Percentiles rank a stretch among this genome's conserved stretches.
Conservation (phyloP, 2,329 filamentous ascomycete species). For the Ceratocystis albifundus region DNA sequence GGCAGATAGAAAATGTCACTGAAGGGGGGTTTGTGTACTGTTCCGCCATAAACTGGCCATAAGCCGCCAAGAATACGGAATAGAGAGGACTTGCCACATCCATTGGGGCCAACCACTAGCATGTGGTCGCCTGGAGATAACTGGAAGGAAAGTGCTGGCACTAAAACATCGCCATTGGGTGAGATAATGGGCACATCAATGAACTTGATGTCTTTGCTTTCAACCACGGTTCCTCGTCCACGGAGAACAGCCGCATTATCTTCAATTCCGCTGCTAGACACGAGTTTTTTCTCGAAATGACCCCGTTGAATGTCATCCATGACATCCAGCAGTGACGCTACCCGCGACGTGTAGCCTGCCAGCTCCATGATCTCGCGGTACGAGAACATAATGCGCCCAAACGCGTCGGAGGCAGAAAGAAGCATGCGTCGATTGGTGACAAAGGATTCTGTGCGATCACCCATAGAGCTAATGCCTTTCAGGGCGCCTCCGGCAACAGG, state of each 20-base stretch:
- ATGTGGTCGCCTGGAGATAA: conserved; percentile 81
- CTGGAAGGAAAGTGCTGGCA: conserved; percentile 74
- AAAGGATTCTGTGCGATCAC: conserved; percentile 63
- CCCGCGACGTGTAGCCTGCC: conserved; percentile 86
- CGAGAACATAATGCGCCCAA: conserved; percentile 92
- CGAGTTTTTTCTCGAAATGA: conserved; percentile 90
- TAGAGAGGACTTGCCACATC: conserved; percentile 89
- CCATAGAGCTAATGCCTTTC: conserved; percentile 48
- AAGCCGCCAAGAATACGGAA: conserved; percentile 93
- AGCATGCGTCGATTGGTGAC: conserved; percentile 90
- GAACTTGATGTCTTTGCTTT: conserved; percentile 77
- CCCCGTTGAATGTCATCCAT: conserved; percentile 88
- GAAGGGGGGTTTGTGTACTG: conserved; percentile 80
- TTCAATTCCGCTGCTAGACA: conserved; percentile 73
- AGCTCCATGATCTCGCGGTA: conserved; percentile 96
- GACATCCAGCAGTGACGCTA: conserved; percentile 78
- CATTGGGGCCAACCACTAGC: conserved; percentile 90
- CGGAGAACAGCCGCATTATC: conserved; percentile 73
- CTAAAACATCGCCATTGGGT: conserved; percentile 86
- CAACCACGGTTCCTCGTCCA: conserved; percentile 68
- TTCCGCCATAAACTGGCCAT: conserved; percentile 95
- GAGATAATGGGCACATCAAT: conserved; percentile 89
- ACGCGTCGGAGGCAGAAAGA: conserved; percentile 85
- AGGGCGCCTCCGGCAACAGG: conserved; percentile 44
- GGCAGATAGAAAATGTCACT: conserved; percentile 97